These are phyloP conservation scores for Leccinum olivaceopallidum DNA, from an alignment of 768 basidiomycete species.

Conservation along the genomic window DNA sequence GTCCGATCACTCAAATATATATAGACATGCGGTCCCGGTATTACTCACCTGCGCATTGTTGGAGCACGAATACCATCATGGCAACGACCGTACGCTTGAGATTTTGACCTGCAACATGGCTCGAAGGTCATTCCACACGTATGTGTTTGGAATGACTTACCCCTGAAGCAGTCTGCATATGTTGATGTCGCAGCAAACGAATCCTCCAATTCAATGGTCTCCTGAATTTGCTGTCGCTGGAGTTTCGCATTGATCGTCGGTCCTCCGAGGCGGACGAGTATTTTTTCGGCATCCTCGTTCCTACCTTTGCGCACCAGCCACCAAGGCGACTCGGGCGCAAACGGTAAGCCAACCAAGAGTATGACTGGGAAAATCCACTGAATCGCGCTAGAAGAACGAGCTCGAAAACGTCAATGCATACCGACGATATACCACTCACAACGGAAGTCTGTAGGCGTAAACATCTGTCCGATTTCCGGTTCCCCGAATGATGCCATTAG, in stretches of 20 bases:
- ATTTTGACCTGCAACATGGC: conserved; percentile 17
- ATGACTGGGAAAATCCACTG: conserved; percentile 37
- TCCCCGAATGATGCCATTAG: conserved; percentile 26
- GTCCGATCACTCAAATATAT: background rate
- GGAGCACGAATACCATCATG: conserved; percentile 16
- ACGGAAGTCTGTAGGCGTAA: conserved; percentile 29
- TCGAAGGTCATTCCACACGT: background rate
- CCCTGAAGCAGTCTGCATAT: conserved; percentile 35
- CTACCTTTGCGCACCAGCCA: conserved; percentile 24
- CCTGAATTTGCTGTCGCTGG: no score
- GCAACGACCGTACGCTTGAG: conserved; percentile 20
- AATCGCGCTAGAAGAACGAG: conserved; percentile 20
- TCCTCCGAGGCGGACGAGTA: no score
- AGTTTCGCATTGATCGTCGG: no score
- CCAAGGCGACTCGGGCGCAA: conserved; percentile 36
- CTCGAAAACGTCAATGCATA: background rate
- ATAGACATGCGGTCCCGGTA: background rate
- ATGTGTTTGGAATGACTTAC: conserved; percentile 8
- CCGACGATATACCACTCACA: conserved; percentile 14
- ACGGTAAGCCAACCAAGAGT: conserved; percentile 31
- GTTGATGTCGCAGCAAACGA: conserved; percentile 10
- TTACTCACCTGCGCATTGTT: conserved; percentile 25
- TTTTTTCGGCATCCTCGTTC: no score
- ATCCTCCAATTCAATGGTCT: no score
- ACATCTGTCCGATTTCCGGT: conserved; percentile 22